Base-by-base conservation (phyloP, 2,329 filamentous ascomycete genomes). In the Claviceps quebecensis region DNA sequence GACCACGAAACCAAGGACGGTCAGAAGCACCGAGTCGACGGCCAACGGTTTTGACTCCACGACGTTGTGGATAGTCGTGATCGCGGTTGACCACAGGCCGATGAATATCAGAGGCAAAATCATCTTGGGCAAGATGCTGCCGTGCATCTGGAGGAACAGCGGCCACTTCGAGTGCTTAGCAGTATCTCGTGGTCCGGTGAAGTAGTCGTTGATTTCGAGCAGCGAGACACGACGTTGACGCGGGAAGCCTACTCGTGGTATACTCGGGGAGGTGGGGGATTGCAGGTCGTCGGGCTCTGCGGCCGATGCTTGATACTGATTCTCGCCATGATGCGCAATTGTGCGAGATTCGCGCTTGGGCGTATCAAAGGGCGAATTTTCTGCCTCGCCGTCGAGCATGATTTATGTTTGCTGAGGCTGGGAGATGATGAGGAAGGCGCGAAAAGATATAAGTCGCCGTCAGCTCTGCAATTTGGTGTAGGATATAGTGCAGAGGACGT, bases 1-100 rank as follows among this genome's bases (percentile, higher is more conserved):
- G 64, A 90, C 84, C 54, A 90, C 83, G 69, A 90, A 89, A 83
- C 86, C 86, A 45, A 85, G 77, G 49, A 90, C 80, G 1, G 85
- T 89, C 50, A 90, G 73, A 19, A 89, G 72, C 36, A 69, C 66
- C 0, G 67, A 67, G 54, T 68, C 56, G 45, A 70, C 64, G 17
- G 60, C 61, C 4, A 68, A 73, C 63, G 13, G 75, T 67, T 47
- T 68, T 68, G 52, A 70, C 58, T 13, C 69, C 72, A 58, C 14
- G 26, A 45, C 26, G 22, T 19, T 41, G 11, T 49, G 26, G 7
- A 86, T 70, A 50, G 68, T 65, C 13, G 81, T 85, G 55, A 89
- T 80, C 38, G 74, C 63, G 1, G 82, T 83, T 1, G 83, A 72
- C 85, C 86, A 89, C 14, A 59, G 60, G 14, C 72, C 77, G 36